Evolutionary conservation across 2,329 filamentous ascomycete genomes (phyloP), one percentile per base, ranked within the genome.

Genomic region (Talaromyces atroroseus): DNA sequence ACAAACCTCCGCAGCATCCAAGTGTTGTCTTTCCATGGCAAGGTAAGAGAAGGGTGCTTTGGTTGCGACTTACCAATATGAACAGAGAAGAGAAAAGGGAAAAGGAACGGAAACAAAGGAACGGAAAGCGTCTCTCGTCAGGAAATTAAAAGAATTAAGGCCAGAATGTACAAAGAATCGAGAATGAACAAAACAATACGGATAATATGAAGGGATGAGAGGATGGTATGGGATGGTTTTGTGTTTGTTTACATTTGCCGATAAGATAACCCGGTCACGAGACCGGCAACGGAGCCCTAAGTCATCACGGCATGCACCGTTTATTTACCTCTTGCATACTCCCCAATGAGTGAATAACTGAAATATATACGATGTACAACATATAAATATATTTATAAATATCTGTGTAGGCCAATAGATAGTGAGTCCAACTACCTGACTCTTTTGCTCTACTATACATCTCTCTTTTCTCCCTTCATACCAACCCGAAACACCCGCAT

Each of bases 1-100:
- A 50, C 54, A 46, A 56, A 50, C 54, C 54, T 54, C 52, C 18
- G 45, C 52, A 49, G 20, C 29, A 26, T 49, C 52, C 23, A 49
- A 36, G 18, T 26, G 20, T 36, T 23, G 32, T 24, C 26, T 47
- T 14, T 6, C 51, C 51, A 47, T 53, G 4, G 29, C 26, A n/a
- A 36, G 14, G 16, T 14, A 36, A 36, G 14, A 12, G 4, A 36
- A 16, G 26, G 26, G 26, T 29, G 26, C 8, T 29, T 29, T 29
- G 4, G 32, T 36, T 36, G 32, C 32, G 32, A 36, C 32, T 36
- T 36, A 36, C 32, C 32, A 36, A 36, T 36, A 36, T 36, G 32
- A 36, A 16, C 32, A 36, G 16, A 34, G 6, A 21, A 24, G 12
- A 24, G 20, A 20, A 16, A 53, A 44, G 11, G 16, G 29, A 24